Evolutionary conservation across 768 basidiomycete species (phyloP), one percentile per base, ranked within the genome.

Genomic region (Suillus decipiens): DNA sequence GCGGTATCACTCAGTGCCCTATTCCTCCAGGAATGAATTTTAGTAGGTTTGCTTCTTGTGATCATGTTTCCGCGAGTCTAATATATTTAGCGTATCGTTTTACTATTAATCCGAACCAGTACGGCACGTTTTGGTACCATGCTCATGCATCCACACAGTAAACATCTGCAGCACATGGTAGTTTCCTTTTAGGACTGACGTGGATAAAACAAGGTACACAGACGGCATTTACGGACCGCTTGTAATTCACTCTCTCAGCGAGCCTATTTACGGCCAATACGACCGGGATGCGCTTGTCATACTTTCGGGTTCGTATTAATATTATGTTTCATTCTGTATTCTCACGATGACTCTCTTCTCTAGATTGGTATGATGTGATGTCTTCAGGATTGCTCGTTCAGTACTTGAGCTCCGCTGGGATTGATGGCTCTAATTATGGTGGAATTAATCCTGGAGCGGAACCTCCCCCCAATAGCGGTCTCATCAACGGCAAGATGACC

Each of bases 51-150:
- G 15, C 34, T 34, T 36, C 41, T 39, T 37, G 37, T 9, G 12
- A 10, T 22, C 11, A 34, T 9, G 28, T 36, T 24, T 24, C 37
- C 54, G 57, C 60, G 65, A 5, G 69, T 42, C 12, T 0, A 7
- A 9, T 36, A 12, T 17, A 47, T 59, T 42, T 63, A 68, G 71
- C 75, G 1, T 79, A 77, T 64, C 77, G 70, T 55, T 84, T 80
- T 60, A 79, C 78, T 6, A 68, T 84, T 45, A 77, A 79, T 22
- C 64, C 71, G 3, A 74, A 75, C 15, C 82, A 78, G 66, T 76
- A 74, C 1, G 82, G 82, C 1, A 81, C 81, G 0, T 82, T 76
- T 22, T 84, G 83, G 83, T 84, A 79, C 75, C 83, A 84, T 72
- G 81, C 68, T 41, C 74, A 75, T 43, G 70, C 75, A 50, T 74